Conservation (phyloP, 192 early-diverging fungal genomes). For the Cetraspora pellucida region DNA sequence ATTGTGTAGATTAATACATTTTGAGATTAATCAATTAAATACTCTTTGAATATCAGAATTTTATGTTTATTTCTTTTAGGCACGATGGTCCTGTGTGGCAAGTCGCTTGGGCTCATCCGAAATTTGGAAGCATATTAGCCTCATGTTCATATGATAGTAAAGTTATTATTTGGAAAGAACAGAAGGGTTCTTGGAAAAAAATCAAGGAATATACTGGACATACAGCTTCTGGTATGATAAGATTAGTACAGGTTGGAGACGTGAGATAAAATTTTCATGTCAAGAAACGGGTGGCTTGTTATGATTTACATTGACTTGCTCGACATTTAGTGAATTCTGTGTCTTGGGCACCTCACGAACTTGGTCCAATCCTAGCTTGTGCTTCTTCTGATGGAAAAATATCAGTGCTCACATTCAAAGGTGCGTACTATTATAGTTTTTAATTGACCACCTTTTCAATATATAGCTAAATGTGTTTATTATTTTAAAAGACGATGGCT, state of each 20-base stretch:
- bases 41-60: not conserved
- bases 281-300: not conserved
- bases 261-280: not conserved
- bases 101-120: slow-evolving; percentile 98
- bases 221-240: slow-evolving; percentile 78
- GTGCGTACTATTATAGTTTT: slow-evolving; percentile 43
- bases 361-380: slow-evolving; percentile 87
- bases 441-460: not conserved
- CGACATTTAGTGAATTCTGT: slow-evolving; percentile 84
- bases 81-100: slow-evolving; percentile 99
- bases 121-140: slow-evolving; percentile 93
- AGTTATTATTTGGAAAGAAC: slow-evolving; percentile 96
- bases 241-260: not conserved
- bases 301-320: not conserved
- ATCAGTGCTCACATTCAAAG: slow-evolving; percentile 90
- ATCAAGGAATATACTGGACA: slow-evolving; percentile 88
- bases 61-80: slow-evolving; percentile 45
- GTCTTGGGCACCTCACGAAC: slow-evolving; percentile 96
- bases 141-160: slow-evolving; percentile 96
- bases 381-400: slow-evolving; percentile 96
- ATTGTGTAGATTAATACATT: not conserved
- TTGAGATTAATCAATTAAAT: not conserved
- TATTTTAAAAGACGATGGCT: slow-evolving; percentile 69
- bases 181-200: slow-evolving; percentile 73
- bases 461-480: not conserved